Conservation (phyloP, 2,329 filamentous ascomycete genomes). For the Aspergillus unguis region DNA sequence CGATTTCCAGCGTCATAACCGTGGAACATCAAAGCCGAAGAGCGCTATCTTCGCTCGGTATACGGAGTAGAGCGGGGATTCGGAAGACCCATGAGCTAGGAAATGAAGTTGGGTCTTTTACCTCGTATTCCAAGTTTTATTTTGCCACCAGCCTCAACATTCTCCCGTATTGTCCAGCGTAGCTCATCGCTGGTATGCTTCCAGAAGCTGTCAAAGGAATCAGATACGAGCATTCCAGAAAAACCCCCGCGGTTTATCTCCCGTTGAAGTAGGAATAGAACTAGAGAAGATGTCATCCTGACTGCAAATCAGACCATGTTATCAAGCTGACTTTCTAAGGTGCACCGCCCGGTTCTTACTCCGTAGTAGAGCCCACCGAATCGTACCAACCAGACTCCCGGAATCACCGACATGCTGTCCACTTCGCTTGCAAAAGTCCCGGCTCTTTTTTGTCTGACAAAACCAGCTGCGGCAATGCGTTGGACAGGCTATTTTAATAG, state of each 20-base stretch:
- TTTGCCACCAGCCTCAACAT: neutral
- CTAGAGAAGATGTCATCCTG: neutral
- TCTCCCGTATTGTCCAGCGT: no score
- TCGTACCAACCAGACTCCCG: no score
- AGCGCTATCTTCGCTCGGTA: neutral
- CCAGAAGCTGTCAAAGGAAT: neutral
- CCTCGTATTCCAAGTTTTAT: neutral
- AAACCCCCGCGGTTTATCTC: neutral
- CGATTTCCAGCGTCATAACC: conserved; percentile 6
- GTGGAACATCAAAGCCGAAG: neutral
- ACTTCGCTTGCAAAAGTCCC: no score
- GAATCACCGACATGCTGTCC: no score
- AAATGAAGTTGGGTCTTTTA: neutral
- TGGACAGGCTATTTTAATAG: conserved; percentile 8
- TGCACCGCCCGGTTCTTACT: neutral
- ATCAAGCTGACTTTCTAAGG: neutral
- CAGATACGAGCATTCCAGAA: neutral
- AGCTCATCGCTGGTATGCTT: neutral
- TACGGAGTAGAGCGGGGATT: neutral
- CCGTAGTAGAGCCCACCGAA: no score
- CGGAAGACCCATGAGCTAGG: neutral
- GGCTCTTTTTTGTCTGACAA: neutral
- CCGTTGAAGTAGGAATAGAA: neutral
- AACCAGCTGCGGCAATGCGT: neutral
- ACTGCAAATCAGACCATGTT: neutral